Base-by-base conservation (phyloP, 2,329 filamentous ascomycete species). In the Clonostachys sp. region DNA sequence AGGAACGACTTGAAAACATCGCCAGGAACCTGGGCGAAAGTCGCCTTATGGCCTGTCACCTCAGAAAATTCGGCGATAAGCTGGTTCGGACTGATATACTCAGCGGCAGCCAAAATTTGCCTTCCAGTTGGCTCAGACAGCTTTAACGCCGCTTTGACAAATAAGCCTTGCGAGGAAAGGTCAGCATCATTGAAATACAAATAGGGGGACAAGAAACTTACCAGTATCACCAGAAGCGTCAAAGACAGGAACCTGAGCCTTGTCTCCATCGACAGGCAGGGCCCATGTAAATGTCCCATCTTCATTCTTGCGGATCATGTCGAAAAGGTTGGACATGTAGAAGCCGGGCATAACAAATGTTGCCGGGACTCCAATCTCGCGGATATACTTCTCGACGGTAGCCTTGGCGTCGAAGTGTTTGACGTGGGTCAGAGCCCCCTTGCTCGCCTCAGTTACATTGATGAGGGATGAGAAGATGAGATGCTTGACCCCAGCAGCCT, bases 371-470 rank as follows among this genome's bases (percentile, higher is more conserved):
- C 69, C 70, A 3, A 74, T 62, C 0, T 55, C 48, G 12, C 76
- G 73, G 47, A 84, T 80, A 51, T 84, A 81, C n/a, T 67, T 50
- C 52, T 83, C 79, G 13, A 78, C 71, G 34, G 74, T 61, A 30
- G 77, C 75, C 57, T 84, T 84, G 50, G 62, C 65, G 54, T 84
- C 80, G 49, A 84, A 84, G 48, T 77, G 73, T 43, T 62, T 50
- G 7, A 76, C 70, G 16, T 66, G 53, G 5, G 58, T 40, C 2
- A 74, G 58, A 1, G 54, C 57, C 3, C 72, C 73, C 1, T 61
- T 60, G 39, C 66, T 64, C 4, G 59, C 55, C 36, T 71, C 56
- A 3, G 61, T 66, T 30, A 67, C 59, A 49, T 73, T 55, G 36
- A 70, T 57, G 36, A 75, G 63, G 8, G 71, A 71, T 7, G 71